phyloP scores from a whole-genome alignment of 139 green algal genomes.

The Haematococcus lacustris region DNA sequence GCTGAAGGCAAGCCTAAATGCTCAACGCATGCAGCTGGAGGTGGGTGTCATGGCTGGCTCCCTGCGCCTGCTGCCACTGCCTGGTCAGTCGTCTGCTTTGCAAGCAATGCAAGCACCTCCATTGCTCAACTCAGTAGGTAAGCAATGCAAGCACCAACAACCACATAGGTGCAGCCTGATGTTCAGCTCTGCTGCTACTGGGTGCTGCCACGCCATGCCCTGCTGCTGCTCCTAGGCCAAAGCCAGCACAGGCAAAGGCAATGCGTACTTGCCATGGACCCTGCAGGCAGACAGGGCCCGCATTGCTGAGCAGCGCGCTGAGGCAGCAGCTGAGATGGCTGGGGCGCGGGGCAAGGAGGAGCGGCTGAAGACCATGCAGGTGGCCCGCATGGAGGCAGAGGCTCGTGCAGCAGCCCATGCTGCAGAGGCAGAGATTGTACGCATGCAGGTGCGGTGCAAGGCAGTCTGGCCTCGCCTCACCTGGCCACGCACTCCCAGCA shows the following conservation, averaged over 20 bases:
- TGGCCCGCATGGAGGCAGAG: slow-evolving; percentile 36
- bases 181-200: too few relatives aligned
- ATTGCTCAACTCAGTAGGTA: too few relatives aligned
- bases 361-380: slow-evolving; percentile 26
- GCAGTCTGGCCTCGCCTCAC: background rate
- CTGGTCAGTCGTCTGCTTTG: background rate
- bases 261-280: too few relatives aligned
- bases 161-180: too few relatives aligned
- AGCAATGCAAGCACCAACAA: too few relatives aligned
- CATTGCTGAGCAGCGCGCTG: slow-evolving; percentile 32
- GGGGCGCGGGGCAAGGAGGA: slow-evolving; percentile 30
- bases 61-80: background rate
- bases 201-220: too few relatives aligned
- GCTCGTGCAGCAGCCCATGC: slow-evolving; percentile 42
- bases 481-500: background rate
- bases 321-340: slow-evolving; percentile 35
- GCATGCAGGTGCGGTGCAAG: slow-evolving; percentile 26
- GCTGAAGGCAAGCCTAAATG: slow-evolving; percentile 21
- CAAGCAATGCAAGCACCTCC: too few relatives aligned
- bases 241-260: too few relatives aligned
- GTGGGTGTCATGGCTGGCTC: too few relatives aligned
- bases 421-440: slow-evolving; percentile 30
- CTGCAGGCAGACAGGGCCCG: slow-evolving; percentile 34
- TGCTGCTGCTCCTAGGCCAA: too few relatives aligned
- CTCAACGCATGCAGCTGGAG: slow-evolving; percentile 35